A percentile compares a stretch with the other conserved stretches of the same genome.
Evolutionary conservation across 1,284 basidiomycete genomes (phyloP).

Genomic region (Leccinum subspadiceum): DNA sequence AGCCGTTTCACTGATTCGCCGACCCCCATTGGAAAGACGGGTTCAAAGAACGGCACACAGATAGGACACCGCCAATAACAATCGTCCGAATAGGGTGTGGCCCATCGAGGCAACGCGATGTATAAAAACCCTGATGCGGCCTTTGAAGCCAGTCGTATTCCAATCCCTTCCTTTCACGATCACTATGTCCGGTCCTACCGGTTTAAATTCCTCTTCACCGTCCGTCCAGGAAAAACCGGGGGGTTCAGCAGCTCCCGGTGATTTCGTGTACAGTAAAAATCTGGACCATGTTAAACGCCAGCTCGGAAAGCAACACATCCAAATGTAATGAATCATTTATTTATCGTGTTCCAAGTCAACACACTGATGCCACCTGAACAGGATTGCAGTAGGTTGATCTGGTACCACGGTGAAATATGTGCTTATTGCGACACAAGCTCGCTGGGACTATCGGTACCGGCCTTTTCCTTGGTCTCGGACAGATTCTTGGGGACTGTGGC

Average conservation of each 20-base stretch:
- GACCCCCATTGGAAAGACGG: background rate
- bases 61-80: background rate
- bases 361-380: slow-evolving; percentile 22
- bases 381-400: slow-evolving; percentile 53
- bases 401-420: background rate
- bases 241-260: background rate
- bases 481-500: slow-evolving; percentile 52
- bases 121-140: background rate
- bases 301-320: slow-evolving; percentile 25
- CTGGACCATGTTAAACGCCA: slow-evolving; percentile 27
- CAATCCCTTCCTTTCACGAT: background rate
- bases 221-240: background rate
- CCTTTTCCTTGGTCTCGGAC: slow-evolving; percentile 79
- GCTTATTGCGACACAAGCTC: slow-evolving; percentile 42
- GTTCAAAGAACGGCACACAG: background rate
- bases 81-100: background rate
- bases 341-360: too few relatives aligned
- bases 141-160: background rate
- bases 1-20: background rate
- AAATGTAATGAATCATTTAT: slow-evolving; percentile 22
- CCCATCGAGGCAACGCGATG: background rate
- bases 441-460: slow-evolving; percentile 77
- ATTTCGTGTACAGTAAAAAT: slow-evolving; percentile 18
- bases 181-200: background rate
- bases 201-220: background rate